Percentiles rank a stretch among this genome's conserved stretches.
Conservation (phyloP, 176 grass and related monocot species). For the Carex littledalei region DNA sequence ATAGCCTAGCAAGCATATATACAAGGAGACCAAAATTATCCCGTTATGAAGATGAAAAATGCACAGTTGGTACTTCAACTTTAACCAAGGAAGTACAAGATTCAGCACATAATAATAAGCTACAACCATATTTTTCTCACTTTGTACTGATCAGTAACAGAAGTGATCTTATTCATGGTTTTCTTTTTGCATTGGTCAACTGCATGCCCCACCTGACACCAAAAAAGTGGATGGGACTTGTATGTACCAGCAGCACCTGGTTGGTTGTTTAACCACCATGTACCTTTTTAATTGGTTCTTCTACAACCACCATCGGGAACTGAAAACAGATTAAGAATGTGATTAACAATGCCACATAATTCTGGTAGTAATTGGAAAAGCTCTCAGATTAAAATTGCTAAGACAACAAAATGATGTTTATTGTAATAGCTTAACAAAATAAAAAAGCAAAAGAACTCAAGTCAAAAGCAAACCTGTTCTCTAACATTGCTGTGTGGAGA, state of each 20-base stretch:
- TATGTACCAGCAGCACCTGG: neutral
- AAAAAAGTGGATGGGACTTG: neutral
- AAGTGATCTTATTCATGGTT: neutral
- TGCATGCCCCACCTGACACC: neutral
- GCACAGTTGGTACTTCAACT: neutral
- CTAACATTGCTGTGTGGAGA: conserved; percentile 52
- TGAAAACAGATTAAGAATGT: neutral
- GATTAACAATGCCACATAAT: neutral
- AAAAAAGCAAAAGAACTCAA: neutral
- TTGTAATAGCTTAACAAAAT: neutral
- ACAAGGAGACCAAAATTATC: conserved; percentile 1
- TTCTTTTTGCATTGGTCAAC: neutral
- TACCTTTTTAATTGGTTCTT: neutral
- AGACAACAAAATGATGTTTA: neutral
- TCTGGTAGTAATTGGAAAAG: neutral
- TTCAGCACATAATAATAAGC: neutral
- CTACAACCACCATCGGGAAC: neutral
- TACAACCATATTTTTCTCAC: neutral
- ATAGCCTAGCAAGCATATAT: conserved; percentile 46
- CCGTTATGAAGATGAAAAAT: conserved; percentile 6
- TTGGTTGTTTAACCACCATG: neutral
- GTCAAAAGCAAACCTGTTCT: conserved; percentile 48
- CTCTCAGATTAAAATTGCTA: neutral
- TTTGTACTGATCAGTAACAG: neutral
- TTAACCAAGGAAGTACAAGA: neutral